Conservation (phyloP, 1,284 basidiomycete genomes). For the Lentinus polychrous region DNA sequence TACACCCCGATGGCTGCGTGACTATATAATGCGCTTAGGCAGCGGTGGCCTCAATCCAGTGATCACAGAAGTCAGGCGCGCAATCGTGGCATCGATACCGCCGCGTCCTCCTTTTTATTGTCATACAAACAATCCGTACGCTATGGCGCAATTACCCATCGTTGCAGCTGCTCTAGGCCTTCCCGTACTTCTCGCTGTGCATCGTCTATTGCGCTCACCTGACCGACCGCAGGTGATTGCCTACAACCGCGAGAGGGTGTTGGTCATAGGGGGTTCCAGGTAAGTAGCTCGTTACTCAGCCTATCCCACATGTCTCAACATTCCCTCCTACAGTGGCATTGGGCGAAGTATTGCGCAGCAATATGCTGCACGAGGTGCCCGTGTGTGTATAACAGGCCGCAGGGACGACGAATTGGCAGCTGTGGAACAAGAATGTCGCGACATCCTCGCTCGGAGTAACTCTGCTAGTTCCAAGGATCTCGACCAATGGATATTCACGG, state of each 20-base stretch:
- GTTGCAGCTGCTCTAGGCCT: no score
- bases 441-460: slow-evolving; percentile 9
- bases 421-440: slow-evolving; percentile 59
- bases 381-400: slow-evolving; percentile 73
- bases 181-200: no score
- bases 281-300: not conserved
- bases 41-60: no score
- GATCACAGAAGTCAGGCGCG: no score
- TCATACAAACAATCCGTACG: no score
- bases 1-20: no score
- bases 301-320: not conserved
- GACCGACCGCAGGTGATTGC: slow-evolving; percentile 4
- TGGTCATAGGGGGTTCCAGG: slow-evolving; percentile 14
- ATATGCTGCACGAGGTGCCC: slow-evolving; percentile 72
- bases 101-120: no score
- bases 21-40: no score
- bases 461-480: slow-evolving; percentile 7
- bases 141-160: no score
- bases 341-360: slow-evolving; percentile 66
- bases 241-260: slow-evolving; percentile 11
- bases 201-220: not conserved
- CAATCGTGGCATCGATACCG: no score
- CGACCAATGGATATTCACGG: slow-evolving; percentile 31
- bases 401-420: slow-evolving; percentile 48
- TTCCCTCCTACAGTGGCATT: slow-evolving; percentile 50